Conservation (phyloP, 768 basidiomycete species). For the Suillus clintonianus region DNA sequence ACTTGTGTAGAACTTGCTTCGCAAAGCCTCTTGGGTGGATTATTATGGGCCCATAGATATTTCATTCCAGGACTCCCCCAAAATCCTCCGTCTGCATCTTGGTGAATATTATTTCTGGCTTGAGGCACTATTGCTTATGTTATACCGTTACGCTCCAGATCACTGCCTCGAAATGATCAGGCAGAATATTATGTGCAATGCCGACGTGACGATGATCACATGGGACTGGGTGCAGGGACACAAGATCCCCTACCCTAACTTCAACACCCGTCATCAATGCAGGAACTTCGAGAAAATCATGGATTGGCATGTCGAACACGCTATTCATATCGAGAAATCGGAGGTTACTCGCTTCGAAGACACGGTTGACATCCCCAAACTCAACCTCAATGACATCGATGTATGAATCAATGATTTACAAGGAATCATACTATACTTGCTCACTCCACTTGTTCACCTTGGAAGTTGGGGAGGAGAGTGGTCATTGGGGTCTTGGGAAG, state of each 20-base stretch:
- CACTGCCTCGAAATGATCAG: conserved; percentile 11
- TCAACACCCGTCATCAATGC: conserved; percentile 8
- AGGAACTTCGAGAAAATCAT: background rate
- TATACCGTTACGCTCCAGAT: background rate
- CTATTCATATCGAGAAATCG: background rate
- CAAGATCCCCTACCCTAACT: background rate
- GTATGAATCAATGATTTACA: background rate
- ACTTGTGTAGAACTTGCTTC: conserved; percentile 7
- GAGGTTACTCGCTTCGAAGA: background rate
- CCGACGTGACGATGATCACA: conserved; percentile 11
- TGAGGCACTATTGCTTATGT: background rate
- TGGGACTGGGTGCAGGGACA: conserved; percentile 12
- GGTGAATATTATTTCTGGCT: background rate
- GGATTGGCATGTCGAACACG: background rate
- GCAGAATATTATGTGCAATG: conserved; percentile 13
- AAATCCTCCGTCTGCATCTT: conserved; percentile 1
- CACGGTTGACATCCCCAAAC: background rate
- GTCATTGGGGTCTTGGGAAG: background rate
- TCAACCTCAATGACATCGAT: background rate
- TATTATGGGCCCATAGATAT: conserved; percentile 7
- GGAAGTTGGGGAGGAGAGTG: background rate
- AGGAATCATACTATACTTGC: background rate
- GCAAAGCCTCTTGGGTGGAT: conserved; percentile 10
- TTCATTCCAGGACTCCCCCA: conserved; percentile 1
- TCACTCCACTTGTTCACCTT: background rate